Conservation (phyloP, 1,284 basidiomycete genomes). For the Lentinus polychrous region DNA sequence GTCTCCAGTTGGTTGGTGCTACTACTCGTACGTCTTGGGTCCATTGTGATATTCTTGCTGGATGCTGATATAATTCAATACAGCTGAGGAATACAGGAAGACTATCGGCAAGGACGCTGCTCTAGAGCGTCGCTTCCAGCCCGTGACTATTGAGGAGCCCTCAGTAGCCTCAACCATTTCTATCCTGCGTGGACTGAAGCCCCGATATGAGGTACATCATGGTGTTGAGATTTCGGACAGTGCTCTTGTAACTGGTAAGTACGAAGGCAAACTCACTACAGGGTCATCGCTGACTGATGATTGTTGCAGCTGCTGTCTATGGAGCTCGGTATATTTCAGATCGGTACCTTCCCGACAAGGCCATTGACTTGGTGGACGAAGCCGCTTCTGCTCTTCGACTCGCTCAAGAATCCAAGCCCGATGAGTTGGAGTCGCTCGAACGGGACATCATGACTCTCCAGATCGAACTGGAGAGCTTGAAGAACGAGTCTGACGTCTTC, state of each 20-base stretch:
- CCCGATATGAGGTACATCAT: slow-evolving; percentile 84
- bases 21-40: slow-evolving; percentile 63
- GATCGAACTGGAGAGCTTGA: slow-evolving; percentile 87
- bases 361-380: slow-evolving; percentile 88
- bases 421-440: slow-evolving; percentile 78
- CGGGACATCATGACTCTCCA: slow-evolving; percentile 82
- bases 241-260: slow-evolving; percentile 74
- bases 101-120: slow-evolving; percentile 91
- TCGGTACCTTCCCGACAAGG: slow-evolving; percentile 85
- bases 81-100: slow-evolving; percentile 86
- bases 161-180: slow-evolving; percentile 82
- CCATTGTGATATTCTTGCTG: background rate
- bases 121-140: slow-evolving; percentile 86
- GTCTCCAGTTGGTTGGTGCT: slow-evolving; percentile 82
- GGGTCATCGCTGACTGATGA: no score
- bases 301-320: slow-evolving; percentile 65
- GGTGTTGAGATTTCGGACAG: slow-evolving; percentile 87
- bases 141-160: slow-evolving; percentile 83
- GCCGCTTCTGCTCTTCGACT: slow-evolving; percentile 84
- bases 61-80: background rate
- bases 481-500: slow-evolving; percentile 83
- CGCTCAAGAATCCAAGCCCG: slow-evolving; percentile 87
- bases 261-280: background rate
- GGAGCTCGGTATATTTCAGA: slow-evolving; percentile 80
- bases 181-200: slow-evolving; percentile 83